phyloP scores from a whole-genome alignment of 371 early-diverging fungal genomes.

The Rhizopus sp. region DNA sequence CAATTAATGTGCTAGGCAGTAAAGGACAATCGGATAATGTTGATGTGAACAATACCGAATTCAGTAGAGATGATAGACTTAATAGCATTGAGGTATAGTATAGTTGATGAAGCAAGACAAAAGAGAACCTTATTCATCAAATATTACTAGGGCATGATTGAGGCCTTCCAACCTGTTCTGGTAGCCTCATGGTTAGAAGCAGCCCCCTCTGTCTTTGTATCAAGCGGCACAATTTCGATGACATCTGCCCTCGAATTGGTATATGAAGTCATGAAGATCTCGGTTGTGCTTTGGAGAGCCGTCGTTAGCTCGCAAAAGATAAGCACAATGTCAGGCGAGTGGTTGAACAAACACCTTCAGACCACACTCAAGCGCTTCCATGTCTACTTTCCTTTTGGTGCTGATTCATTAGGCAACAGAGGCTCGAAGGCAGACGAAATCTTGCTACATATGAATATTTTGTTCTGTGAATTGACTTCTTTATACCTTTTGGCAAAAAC shows the following conservation, averaged over 20 bases:
- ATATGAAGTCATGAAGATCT: conserved; percentile 53
- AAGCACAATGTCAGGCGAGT: conserved; percentile 21
- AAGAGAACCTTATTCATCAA: not conserved
- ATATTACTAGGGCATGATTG: conserved; percentile 38
- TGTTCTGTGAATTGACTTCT: conserved; percentile 68
- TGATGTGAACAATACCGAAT: conserved; percentile 17
- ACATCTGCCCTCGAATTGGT: conserved; percentile 54
- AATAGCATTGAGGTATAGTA: conserved; percentile 21
- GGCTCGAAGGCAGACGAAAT: conserved; percentile 57
- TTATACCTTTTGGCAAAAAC: conserved; percentile 55
- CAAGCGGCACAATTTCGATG: conserved; percentile 33
- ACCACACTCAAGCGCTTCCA: conserved; percentile 64
- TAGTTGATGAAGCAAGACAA: not conserved
- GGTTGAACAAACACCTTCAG: conserved; percentile 53
- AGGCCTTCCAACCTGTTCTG: conserved; percentile 64
- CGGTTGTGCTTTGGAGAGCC: conserved; percentile 69
- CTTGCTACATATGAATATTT: conserved; percentile 71
- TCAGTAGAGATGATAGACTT: conserved; percentile 28
- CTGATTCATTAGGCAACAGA: conserved; percentile 46
- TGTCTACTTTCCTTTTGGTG: conserved; percentile 76
- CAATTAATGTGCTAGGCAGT: conserved; percentile 4
- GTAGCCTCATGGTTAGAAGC: conserved; percentile 76
- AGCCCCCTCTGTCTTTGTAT: conserved; percentile 64
- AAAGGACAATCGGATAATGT: conserved; percentile 10
- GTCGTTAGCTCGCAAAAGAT: conserved; percentile 40